These are phyloP conservation scores for Acanthamoeba healyi DNA, from an alignment of 208 protist species.

Conservation along the genomic window DNA sequence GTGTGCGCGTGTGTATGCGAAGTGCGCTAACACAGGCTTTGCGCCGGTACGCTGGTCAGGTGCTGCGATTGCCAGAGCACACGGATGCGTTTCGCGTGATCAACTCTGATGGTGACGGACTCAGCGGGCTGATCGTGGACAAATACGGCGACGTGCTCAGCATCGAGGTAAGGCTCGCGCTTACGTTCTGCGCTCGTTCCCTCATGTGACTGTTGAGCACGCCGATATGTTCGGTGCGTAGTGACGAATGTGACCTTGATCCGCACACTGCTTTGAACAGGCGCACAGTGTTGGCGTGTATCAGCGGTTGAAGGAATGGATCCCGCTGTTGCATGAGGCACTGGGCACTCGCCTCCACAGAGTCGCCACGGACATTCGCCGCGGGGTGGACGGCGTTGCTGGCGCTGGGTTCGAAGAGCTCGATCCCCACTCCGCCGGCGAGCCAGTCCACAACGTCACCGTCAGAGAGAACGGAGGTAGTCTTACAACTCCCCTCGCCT, in stretches of 20 bases:
- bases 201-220: no score
- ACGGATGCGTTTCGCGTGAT: slow-evolving; percentile 50
- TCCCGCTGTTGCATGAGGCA: slow-evolving; percentile 19
- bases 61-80: slow-evolving; percentile 38
- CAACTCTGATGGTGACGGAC: slow-evolving; percentile 39
- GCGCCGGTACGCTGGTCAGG: not conserved
- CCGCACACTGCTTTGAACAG: no score
- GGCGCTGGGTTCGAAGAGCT: not conserved
- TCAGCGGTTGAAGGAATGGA: slow-evolving; percentile 27
- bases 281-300: slow-evolving; percentile 63
- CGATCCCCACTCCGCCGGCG: not conserved
- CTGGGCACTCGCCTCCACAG: slow-evolving; percentile 3
- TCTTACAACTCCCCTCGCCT: not conserved
- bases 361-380: slow-evolving; percentile 47
- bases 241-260: no score
- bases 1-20: not conserved
- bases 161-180: slow-evolving; percentile 47
- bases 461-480: not conserved
- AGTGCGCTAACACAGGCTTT: no score
- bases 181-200: no score
- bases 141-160: slow-evolving; percentile 55
- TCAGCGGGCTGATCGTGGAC: slow-evolving; percentile 52
- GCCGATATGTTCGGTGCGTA: no score
- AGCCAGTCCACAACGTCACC: not conserved
- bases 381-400: not conserved